Conservation (phyloP, 169 alveolate species). For the Ichthyophthirius multifiliis region DNA sequence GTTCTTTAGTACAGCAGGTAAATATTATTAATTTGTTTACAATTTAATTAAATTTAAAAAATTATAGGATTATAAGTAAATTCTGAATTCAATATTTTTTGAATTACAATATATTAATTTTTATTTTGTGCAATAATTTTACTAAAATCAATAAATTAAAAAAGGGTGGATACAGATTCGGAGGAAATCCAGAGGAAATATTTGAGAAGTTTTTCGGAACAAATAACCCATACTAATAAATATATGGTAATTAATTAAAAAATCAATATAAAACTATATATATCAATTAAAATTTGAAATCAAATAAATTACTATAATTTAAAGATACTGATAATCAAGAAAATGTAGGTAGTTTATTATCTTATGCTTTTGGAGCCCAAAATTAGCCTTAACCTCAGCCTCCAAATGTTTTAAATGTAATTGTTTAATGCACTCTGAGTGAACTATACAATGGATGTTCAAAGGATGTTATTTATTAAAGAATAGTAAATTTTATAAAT, state of each 20-base stretch:
- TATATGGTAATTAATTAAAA: constrained; percentile 24
- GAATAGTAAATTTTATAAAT: constrained; percentile 33
- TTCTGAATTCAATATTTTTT: no score
- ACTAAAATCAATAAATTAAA: background rate
- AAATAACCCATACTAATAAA: constrained; percentile 55
- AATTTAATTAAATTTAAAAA: no score
- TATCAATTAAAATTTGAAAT: no score
- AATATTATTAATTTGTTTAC: background rate
- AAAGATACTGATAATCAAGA: constrained; percentile 43
- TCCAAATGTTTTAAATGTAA: constrained; percentile 52
- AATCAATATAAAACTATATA: constrained; percentile 20
- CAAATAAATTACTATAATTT: no score
- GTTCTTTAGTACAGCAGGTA: constrained; percentile 38
- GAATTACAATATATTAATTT: no score
- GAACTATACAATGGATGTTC: constrained; percentile 75
- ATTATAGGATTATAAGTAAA: no score
- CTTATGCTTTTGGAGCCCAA: constrained; percentile 47
- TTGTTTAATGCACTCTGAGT: constrained; percentile 68
- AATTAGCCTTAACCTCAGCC: background rate
- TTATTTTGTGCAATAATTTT: no score
- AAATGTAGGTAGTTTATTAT: constrained; percentile 49
- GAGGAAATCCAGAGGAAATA: constrained; percentile 76
- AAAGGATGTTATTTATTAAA: constrained; percentile 53
- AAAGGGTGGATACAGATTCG: constrained; percentile 76
- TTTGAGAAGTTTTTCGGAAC: constrained; percentile 78